Evolutionary conservation across 2,329 filamentous ascomycete species (phyloP).

Genomic region (Pseudopithomyces chartarum): DNA sequence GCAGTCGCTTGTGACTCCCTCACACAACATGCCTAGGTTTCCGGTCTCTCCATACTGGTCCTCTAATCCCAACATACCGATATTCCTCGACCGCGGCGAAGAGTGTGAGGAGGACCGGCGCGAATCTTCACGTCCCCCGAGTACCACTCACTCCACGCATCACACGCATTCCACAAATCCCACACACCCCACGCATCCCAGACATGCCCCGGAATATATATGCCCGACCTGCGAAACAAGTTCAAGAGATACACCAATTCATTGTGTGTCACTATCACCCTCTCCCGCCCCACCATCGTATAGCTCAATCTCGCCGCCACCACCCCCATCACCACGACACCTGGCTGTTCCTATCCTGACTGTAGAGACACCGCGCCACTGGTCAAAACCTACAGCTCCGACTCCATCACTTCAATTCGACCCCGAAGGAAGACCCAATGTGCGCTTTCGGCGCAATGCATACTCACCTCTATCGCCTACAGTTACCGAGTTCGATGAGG

Average conservation of each 20-base stretch:
- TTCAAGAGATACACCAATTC: slow-evolving; percentile 15
- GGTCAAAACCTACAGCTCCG: slow-evolving; percentile 5
- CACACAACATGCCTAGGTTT: slow-evolving; percentile 6
- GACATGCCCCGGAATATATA: slow-evolving; percentile 3
- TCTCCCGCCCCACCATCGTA: slow-evolving; percentile 11
- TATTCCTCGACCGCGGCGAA: slow-evolving; percentile 9
- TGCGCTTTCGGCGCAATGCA: slow-evolving; percentile 16
- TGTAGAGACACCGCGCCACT: slow-evolving; percentile 3
- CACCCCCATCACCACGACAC: background rate
- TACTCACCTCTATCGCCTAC: slow-evolving; percentile 12
- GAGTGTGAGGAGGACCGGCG: background rate
- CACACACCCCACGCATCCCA: too few relatives aligned
- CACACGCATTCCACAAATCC: too few relatives aligned
- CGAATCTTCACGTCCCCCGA: too few relatives aligned
- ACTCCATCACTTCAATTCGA: slow-evolving; percentile 6
- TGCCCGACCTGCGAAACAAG: slow-evolving; percentile 13
- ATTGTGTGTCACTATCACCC: slow-evolving; percentile 11
- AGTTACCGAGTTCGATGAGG: background rate
- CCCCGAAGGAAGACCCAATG: slow-evolving; percentile 8
- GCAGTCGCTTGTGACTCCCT: background rate
- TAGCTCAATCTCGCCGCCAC: slow-evolving; percentile 2
- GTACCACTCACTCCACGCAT: background rate
- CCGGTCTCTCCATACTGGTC: slow-evolving; percentile 6
- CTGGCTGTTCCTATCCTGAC: slow-evolving; percentile 13
- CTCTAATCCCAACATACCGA: slow-evolving; percentile 12